Evolutionary conservation across 768 basidiomycete species (phyloP), one percentile per base, ranked within the genome.

Genomic region (Naganishia antarctica): DNA sequence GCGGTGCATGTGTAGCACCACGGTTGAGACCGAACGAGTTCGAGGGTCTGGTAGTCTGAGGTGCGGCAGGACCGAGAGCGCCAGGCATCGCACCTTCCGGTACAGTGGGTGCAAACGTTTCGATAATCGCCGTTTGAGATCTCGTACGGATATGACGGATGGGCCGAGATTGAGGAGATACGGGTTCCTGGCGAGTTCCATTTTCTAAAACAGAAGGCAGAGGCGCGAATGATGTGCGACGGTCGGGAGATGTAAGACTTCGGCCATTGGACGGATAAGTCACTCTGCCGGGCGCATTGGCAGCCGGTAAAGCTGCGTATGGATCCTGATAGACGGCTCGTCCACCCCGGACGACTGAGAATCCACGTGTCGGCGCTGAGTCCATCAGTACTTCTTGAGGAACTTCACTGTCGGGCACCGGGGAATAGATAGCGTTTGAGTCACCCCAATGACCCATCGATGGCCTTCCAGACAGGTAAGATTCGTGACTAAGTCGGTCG

Each of bases 341-440:
- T 31, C 93, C 92, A 13, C 93, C 93, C 15, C 89, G 87, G 1
- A 97, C 83, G 50, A 91, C 83, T 4, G 89, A 84, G 79, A 97
- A 96, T 2, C 90, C 90, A 21, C 87, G 83, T 7, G 76, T 28
- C n/a, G 41, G 63, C 6, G 37, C 43, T 43, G 37, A 58, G 34
- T 48, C 53, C 32, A 37, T 46, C 37, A 67, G 32, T 1, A 62
- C 49, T 32, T 67, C 66, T 43, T 51, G 46, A 1, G 67, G 49
- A 3, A 50, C 44, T n/a, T 62, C 60, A 28, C 53, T n/a, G 23
- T 34, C 32, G 3, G 57, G 37, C 13, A 47, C 45, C 3, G 58
- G 64, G 0, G 57, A 46, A n/a, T 49, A 60, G 9, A 41, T 28
- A 23, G 15, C 46, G 46, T 59, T 60, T 2, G 57, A 37, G 16